Conservation (phyloP, 2,329 filamentous ascomycete species). For the Verticillium albo-atrum region DNA sequence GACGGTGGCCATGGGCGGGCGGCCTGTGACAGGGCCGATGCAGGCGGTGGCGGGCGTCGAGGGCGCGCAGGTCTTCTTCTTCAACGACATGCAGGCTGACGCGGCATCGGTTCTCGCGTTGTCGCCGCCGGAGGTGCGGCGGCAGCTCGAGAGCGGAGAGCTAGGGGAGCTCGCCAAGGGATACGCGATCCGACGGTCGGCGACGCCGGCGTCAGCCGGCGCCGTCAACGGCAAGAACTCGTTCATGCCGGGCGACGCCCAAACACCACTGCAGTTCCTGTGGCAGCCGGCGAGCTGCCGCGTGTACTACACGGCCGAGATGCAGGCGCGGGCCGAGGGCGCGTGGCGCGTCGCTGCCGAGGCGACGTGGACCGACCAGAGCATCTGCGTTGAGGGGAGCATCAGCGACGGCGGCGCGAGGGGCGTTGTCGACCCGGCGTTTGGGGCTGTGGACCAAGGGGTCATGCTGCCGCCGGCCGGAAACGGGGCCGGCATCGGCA, state of each 20-base stretch:
- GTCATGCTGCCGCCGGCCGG: neutral
- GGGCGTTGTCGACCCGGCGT: conserved; percentile 15
- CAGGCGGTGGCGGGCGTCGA: conserved; percentile 46
- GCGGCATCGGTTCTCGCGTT: conserved; percentile 20
- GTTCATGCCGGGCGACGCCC: conserved; percentile 22
- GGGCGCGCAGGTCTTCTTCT: conserved; percentile 32
- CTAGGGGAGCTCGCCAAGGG: conserved; percentile 25
- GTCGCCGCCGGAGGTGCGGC: conserved; percentile 10
- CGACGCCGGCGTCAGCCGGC: conserved; percentile 16
- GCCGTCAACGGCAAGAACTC: conserved; percentile 30
- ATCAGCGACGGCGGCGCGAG: conserved; percentile 14
- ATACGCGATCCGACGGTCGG: conserved; percentile 24
- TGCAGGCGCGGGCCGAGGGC: conserved; percentile 31
- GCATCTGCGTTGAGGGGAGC: conserved; percentile 27
- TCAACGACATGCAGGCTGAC: conserved; percentile 21
- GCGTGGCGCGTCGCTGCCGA: conserved; percentile 34
- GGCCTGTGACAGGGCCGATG: conserved; percentile 36
- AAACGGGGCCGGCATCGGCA: neutral
- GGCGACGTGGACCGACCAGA: conserved; percentile 27
- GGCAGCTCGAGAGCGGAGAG: conserved; percentile 15
- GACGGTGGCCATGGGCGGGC: conserved; percentile 43
- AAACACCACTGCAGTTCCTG: conserved; percentile 38
- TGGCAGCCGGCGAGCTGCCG: conserved; percentile 41
- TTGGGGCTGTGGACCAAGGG: neutral
- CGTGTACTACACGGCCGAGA: conserved; percentile 40